Evolutionary conservation across 192 early-diverging fungal genomes (phyloP).

Genomic region (Coemansia sp.): DNA sequence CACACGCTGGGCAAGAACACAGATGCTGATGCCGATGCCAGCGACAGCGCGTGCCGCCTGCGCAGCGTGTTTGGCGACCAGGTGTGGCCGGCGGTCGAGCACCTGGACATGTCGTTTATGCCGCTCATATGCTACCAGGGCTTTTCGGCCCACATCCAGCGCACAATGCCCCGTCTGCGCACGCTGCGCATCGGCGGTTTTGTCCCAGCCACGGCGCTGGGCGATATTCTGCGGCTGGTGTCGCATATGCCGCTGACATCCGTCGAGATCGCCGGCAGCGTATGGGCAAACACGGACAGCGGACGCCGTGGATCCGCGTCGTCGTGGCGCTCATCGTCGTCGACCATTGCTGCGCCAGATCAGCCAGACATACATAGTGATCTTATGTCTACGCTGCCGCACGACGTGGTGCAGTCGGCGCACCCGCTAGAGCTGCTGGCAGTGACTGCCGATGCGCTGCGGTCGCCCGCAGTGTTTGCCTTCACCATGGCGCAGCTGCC

Average conservation of each 20-base stretch:
- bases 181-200: slow-evolving; percentile 32
- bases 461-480: slow-evolving; percentile 19
- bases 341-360: slow-evolving; percentile 8
- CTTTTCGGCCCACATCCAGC: slow-evolving; percentile 19
- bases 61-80: slow-evolving; percentile 28
- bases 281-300: slow-evolving; percentile 25
- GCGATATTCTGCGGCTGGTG: slow-evolving; percentile 15
- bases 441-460: slow-evolving; percentile 31
- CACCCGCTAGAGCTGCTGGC: slow-evolving; percentile 13
- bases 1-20: not conserved
- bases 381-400: no score
- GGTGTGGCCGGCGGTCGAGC: slow-evolving; percentile 27
- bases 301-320: slow-evolving; percentile 23
- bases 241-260: slow-evolving; percentile 12
- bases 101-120: slow-evolving; percentile 42
- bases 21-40: not conserved
- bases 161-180: slow-evolving; percentile 29
- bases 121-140: slow-evolving; percentile 44
- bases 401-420: not conserved
- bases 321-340: slow-evolving; percentile 9
- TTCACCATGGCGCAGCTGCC: slow-evolving; percentile 21
- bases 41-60: slow-evolving; percentile 5
- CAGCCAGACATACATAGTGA: no score
- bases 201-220: slow-evolving; percentile 30
- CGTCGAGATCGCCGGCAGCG: slow-evolving; percentile 30